Percentiles rank a stretch among this genome's conserved stretches.
Conservation (phyloP, 2,329 filamentous ascomycete genomes). For the Fusarium algeriense region DNA sequence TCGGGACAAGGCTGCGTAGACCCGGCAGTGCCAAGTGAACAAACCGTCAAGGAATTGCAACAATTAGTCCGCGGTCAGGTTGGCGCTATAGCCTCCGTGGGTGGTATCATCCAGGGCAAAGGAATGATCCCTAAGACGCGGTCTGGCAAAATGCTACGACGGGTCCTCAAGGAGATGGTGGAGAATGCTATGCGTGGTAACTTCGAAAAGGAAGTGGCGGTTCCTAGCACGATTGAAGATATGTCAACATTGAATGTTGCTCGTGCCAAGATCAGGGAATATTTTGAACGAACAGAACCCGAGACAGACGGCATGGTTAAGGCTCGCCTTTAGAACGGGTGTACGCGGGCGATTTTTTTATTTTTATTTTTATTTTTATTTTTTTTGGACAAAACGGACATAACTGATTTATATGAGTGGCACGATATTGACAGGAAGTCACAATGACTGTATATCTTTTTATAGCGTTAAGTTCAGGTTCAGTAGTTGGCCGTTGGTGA, state of each 20-base stretch:
- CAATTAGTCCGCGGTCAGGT: conserved; percentile 81
- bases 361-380: too few species aligned
- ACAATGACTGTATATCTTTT: not conserved
- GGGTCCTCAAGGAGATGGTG: conserved; percentile 84
- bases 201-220: conserved; percentile 76
- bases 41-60: conserved; percentile 74
- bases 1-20: conserved; percentile 60
- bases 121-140: conserved; percentile 93
- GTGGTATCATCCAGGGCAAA: conserved; percentile 85
- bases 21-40: conserved; percentile 62
- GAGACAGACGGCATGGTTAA: conserved; percentile 64
- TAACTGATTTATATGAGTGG: not conserved
- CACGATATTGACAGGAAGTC: not conserved
- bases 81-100: conserved; percentile 86
- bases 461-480: not conserved
- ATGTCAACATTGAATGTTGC: conserved; percentile 79
- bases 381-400: not conserved
- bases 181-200: conserved; percentile 84
- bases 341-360: not conserved
- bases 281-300: conserved; percentile 71
- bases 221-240: conserved; percentile 91
- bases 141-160: conserved; percentile 88
- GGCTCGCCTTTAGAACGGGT: conserved; percentile 62
- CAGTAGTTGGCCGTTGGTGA: not conserved
- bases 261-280: conserved; percentile 76